phyloP scores from a whole-genome alignment of 148 eudicot genomes.

The Nyssa sinensis region DNA sequence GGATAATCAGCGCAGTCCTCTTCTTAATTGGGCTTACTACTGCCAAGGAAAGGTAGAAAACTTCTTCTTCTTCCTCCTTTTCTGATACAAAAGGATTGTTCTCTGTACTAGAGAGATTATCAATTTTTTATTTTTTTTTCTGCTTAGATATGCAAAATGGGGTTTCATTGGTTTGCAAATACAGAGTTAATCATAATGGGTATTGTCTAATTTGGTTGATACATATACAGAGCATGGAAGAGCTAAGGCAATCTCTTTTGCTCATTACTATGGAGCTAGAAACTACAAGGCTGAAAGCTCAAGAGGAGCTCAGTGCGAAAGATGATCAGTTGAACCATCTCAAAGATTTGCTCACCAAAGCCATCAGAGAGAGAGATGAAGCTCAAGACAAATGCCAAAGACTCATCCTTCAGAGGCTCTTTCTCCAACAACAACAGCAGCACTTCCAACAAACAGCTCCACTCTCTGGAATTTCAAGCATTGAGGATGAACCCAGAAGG shows the following conservation, averaged over 20 bases:
- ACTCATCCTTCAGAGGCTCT: slow-evolving; percentile 24
- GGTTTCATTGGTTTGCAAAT: not conserved
- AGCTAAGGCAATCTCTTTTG: slow-evolving; percentile 37
- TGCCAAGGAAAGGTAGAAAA: slow-evolving; percentile 42
- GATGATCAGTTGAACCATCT: slow-evolving; percentile 36
- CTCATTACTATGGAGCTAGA: slow-evolving; percentile 43
- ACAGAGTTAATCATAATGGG: slow-evolving; percentile 6
- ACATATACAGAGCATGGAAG: slow-evolving; percentile 35
- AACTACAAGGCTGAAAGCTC: slow-evolving; percentile 32
- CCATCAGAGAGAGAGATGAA: slow-evolving; percentile 43
- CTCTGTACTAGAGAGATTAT: too few species aligned
- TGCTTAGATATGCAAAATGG: not conserved
- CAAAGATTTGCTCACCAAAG: slow-evolving; percentile 24
- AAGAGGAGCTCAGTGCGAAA: slow-evolving; percentile 42
- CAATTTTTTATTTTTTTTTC: not conserved
- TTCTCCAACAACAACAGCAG: slow-evolving; percentile 21
- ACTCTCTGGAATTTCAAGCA: slow-evolving; percentile 29
- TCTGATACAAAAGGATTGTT: too few species aligned
- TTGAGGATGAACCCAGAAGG: slow-evolving; percentile 39
- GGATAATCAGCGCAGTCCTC: slow-evolving; percentile 34
- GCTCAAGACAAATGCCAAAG: slow-evolving; percentile 38
- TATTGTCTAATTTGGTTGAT: not conserved
- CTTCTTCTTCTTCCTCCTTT: not conserved
- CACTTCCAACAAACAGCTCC: slow-evolving; percentile 12
- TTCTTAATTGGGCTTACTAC: slow-evolving; percentile 44